Percentiles rank a stretch among this genome's conserved stretches.
Conservation (phyloP, 768 basidiomycete genomes). For the Podaxis sp. region DNA sequence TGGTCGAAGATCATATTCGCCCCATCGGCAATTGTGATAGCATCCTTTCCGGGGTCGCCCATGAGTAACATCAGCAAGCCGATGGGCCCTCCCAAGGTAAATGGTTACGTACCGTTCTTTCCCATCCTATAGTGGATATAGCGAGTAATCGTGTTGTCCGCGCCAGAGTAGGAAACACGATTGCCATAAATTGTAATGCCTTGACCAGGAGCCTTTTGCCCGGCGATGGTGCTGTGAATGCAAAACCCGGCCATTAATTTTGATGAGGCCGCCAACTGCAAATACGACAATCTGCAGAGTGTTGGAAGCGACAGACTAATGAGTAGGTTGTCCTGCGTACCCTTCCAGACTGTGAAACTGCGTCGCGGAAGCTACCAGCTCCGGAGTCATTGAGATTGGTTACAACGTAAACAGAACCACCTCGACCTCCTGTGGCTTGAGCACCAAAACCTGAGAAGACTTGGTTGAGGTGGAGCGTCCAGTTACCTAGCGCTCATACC, state of each 20-base stretch:
- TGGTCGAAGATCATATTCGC: constrained; percentile 34
- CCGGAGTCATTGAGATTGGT: constrained; percentile 30
- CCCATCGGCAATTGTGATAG: constrained; percentile 30
- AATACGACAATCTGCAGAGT: constrained; percentile 27
- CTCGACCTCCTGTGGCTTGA: constrained; percentile 27
- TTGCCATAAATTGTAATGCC: constrained; percentile 34
- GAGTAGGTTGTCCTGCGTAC: constrained; percentile 10
- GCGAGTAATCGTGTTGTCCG: constrained; percentile 25
- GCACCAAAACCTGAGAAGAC: constrained; percentile 25
- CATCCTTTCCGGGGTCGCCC: constrained; percentile 30
- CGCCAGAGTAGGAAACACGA: constrained; percentile 27
- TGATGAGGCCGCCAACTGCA: constrained; percentile 30
- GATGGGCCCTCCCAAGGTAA: neutral
- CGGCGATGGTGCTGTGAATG: constrained; percentile 26
- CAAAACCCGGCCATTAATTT: constrained; percentile 26
- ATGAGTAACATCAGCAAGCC: neutral
- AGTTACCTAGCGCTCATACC: constrained; percentile 11
- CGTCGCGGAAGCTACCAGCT: constrained; percentile 30
- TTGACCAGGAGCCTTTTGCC: constrained; percentile 33
- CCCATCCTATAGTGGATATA: constrained; percentile 29
- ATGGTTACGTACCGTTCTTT: constrained; percentile 16
- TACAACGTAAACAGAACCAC: constrained; percentile 29
- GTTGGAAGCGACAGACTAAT: neutral
- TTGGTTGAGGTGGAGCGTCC: neutral
- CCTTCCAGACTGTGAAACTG: constrained; percentile 26